Conservation (phyloP, 192 early-diverging fungal genomes). For the Chytriomyces sp. region DNA sequence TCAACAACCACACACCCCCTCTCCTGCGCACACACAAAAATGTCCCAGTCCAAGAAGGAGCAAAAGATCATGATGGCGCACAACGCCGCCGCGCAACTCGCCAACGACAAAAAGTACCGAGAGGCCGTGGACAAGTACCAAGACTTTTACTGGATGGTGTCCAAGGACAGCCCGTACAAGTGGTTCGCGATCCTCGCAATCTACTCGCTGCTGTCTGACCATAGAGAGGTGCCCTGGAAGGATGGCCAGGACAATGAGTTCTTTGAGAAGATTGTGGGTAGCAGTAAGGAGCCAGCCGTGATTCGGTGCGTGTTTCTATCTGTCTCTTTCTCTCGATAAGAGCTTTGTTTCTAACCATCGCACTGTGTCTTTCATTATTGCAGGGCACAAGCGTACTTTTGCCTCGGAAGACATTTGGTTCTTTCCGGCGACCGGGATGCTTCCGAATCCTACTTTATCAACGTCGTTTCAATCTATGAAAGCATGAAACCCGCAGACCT, state of each 20-base stretch:
- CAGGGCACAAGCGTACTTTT: neutral
- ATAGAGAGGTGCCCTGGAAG: neutral
- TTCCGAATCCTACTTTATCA: neutral
- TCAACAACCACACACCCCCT: too few relatives aligned
- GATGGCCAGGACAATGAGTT: neutral
- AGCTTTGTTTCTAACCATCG: too few relatives aligned
- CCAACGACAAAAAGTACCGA: neutral
- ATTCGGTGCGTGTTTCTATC: neutral
- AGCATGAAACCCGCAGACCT: neutral
- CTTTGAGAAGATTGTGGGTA: neutral
- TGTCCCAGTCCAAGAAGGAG: neutral
- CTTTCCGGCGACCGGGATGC: neutral
- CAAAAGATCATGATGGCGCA: neutral
- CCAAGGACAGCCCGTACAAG: neutral
- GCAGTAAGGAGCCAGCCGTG: neutral
- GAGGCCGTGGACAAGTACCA: neutral
- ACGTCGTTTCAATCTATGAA: neutral
- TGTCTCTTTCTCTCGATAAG: too few relatives aligned
- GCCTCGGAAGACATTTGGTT: neutral
- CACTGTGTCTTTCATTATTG: too few relatives aligned
- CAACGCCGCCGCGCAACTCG: neutral
- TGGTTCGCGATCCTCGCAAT: neutral
- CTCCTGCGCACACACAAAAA: too few relatives aligned
- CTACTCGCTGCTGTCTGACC: neutral
- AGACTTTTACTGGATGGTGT: neutral